phyloP scores from a whole-genome alignment of 2,329 filamentous ascomycete species.

The Clarireedia monteithiana region DNA sequence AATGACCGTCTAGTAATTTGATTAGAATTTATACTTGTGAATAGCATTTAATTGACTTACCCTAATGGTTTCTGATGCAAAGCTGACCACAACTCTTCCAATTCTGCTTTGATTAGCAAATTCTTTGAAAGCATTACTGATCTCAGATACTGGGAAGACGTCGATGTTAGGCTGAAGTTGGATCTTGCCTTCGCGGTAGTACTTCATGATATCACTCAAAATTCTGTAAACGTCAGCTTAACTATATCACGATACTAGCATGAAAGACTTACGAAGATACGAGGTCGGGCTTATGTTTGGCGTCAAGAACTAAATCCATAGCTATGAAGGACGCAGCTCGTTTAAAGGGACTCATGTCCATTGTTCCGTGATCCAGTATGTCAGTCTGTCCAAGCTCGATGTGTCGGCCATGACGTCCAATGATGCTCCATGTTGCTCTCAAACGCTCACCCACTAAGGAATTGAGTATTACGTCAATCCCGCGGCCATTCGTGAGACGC shows the following conservation, averaged over 20 bases:
- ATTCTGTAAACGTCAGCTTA: neutral
- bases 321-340: conserved; percentile 3
- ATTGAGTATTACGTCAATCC: conserved; percentile 26
- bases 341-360: neutral
- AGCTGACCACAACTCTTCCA: conserved; percentile 1
- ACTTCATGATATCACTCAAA: neutral
- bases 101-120: neutral
- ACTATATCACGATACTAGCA: neutral
- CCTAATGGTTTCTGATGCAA: neutral
- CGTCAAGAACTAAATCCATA: conserved; percentile 2
- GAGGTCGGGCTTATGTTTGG: neutral
- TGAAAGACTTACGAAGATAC: neutral
- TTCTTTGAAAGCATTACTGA: neutral
- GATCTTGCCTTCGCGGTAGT: neutral
- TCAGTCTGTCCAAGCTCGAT: conserved; percentile 30
- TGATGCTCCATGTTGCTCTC: conserved; percentile 26
- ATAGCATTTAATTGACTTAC: neutral
- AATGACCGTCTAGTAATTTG: neutral
- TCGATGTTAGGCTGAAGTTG: neutral
- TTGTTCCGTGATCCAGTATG: conserved; percentile 3
- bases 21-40: neutral
- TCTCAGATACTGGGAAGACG: neutral
- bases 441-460: conserved; percentile 20
- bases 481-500: conserved; percentile 15
- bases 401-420: conserved; percentile 32